A percentile compares a stretch with the other conserved stretches of the same genome.
Evolutionary conservation across 106 monocot genomes (phyloP).

Genomic region (Cymbidium sinense): DNA sequence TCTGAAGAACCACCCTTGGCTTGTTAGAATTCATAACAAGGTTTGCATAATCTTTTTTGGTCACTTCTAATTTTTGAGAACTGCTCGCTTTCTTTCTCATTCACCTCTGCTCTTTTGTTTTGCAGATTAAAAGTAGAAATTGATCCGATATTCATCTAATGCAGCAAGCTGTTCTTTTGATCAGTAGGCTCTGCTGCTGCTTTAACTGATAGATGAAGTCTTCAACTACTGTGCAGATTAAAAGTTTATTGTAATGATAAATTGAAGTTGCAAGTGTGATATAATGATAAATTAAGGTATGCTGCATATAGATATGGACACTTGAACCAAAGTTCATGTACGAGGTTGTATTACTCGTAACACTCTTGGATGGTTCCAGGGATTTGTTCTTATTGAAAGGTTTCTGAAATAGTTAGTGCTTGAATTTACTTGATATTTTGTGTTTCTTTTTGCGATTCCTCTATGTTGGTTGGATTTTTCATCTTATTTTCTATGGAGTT

Average conservation of each 20-base stretch:
- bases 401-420: no score
- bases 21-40: constrained; percentile 25
- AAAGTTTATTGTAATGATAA: not conserved
- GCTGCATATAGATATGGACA: no score
- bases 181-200: not conserved
- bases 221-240: not conserved
- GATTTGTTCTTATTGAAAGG: no score
- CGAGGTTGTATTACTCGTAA: no score
- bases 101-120: not conserved
- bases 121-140: not conserved
- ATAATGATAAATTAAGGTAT: no score
- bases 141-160: not conserved
- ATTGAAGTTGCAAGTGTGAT: not conserved
- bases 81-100: not conserved
- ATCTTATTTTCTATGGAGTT: no score
- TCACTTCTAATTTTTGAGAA: not conserved
- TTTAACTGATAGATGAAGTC: not conserved
- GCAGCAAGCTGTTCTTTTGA: constrained; percentile 3
- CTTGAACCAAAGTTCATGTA: no score
- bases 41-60: not conserved
- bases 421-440: no score
- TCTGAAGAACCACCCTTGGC: constrained; percentile 33
- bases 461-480: no score
- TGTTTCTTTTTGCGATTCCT: no score
- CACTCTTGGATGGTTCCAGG: no score